phyloP scores from a whole-genome alignment of 140 eudicot genomes.

The Erigeron philadelphicus region DNA sequence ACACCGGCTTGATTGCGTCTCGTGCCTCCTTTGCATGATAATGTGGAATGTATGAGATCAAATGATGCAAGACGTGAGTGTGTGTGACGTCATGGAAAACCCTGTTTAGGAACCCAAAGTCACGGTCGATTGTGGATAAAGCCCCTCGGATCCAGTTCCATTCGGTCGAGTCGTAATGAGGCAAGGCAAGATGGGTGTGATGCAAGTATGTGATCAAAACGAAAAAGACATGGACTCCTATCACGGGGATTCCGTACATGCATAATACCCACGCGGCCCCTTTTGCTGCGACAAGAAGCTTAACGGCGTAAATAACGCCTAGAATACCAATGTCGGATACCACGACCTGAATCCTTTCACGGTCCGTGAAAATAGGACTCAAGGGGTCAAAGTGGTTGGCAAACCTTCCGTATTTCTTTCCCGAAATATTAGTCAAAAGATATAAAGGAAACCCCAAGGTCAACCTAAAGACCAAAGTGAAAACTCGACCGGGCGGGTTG shows the following conservation, averaged over 20 bases:
- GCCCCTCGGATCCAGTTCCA: conserved; percentile 56
- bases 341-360: no score
- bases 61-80: conserved; percentile 48
- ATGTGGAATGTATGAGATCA: conserved; percentile 50
- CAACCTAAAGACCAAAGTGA: no score
- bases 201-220: conserved; percentile 41
- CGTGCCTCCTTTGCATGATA: conserved; percentile 47
- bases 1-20: conserved; percentile 42
- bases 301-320: no score
- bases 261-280: no score
- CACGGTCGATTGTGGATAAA: conserved; percentile 44
- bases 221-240: conserved; percentile 36
- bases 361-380: no score
- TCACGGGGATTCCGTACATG: conserved; percentile 37
- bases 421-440: no score
- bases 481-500: no score
- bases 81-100: conserved; percentile 45
- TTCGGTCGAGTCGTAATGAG: conserved; percentile 46
- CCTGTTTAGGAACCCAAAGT: conserved; percentile 41
- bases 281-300: no score
- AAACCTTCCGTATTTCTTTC: no score
- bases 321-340: no score
- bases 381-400: no score
- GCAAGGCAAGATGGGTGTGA: conserved; percentile 43
- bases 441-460: no score